phyloP scores from a whole-genome alignment of 2,329 filamentous ascomycete genomes.

The Trichothecium sympodiale region DNA sequence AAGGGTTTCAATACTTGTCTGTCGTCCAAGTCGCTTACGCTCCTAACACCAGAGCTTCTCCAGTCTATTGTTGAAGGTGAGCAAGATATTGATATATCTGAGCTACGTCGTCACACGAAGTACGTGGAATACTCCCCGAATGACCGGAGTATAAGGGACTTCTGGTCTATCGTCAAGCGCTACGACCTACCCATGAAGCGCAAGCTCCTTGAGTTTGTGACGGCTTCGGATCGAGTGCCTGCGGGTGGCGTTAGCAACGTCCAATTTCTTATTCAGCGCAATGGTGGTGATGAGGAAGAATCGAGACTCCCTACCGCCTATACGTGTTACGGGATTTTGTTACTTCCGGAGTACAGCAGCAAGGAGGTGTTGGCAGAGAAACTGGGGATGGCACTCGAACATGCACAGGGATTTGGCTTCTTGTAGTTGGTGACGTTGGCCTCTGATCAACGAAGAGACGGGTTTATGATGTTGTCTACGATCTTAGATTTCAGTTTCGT shows the following conservation, averaged over 20 bases:
- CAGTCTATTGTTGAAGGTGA: conserved; percentile 75
- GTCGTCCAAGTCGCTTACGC: conserved; percentile 54
- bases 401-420: conserved; percentile 82
- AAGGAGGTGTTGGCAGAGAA: conserved; percentile 62
- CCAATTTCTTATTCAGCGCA: conserved; percentile 73
- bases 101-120: conserved; percentile 57
- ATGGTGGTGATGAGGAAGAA: conserved; percentile 49
- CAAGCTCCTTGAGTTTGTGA: conserved; percentile 84
- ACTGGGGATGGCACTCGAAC: conserved; percentile 75
- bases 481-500: no score
- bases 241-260: conserved; percentile 76
- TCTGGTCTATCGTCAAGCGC: conserved; percentile 69
- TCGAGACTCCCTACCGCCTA: conserved; percentile 68
- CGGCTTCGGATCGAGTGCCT: conserved; percentile 80
- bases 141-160: conserved; percentile 62
- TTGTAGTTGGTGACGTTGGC: conserved; percentile 31
- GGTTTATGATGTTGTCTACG: conserved; percentile 1
- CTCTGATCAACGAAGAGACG: background rate
- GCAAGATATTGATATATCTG: conserved; percentile 66
- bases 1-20: conserved; percentile 71
- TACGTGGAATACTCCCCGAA: conserved; percentile 72
- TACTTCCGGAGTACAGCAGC: conserved; percentile 72
- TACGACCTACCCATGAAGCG: conserved; percentile 61
- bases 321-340: conserved; percentile 84
- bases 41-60: conserved; percentile 62